A percentile compares a stretch with the other conserved stretches of the same genome.
Evolutionary conservation across 495 filamentous ascomycete genomes (phyloP).

Genomic region (Podospora comata): DNA sequence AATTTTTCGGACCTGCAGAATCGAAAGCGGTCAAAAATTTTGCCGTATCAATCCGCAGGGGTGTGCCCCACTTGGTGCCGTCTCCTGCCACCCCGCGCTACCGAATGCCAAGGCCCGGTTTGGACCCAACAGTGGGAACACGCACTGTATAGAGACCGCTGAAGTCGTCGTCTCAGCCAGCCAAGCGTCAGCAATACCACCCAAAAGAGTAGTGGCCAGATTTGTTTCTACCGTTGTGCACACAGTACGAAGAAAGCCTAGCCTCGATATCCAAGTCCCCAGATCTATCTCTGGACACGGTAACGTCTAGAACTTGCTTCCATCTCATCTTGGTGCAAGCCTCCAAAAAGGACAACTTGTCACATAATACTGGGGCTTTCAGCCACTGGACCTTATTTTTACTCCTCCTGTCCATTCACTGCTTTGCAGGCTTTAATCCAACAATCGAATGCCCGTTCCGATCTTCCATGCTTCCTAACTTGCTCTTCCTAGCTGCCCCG

Average conservation of each 20-base stretch:
- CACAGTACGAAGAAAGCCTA: neutral
- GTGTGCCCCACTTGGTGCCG: neutral
- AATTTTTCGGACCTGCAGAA: constrained; percentile 17
- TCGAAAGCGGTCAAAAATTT: constrained; percentile 22
- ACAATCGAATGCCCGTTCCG: neutral
- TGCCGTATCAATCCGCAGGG: constrained; percentile 11
- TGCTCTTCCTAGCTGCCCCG: neutral
- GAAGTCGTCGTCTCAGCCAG: neutral
- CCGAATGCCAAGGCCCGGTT: neutral
- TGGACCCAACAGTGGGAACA: neutral
- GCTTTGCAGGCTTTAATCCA: neutral
- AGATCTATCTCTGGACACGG: neutral
- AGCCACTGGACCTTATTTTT: neutral
- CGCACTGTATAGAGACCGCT: constrained; percentile 11
- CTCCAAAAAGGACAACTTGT: constrained; percentile 3
- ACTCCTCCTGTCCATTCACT: neutral
- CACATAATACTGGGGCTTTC: neutral
- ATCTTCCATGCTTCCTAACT: neutral
- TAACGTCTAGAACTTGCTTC: neutral
- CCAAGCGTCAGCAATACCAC: neutral
- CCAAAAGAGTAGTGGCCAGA: constrained; percentile 25
- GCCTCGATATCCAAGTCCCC: neutral
- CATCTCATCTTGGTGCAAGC: neutral
- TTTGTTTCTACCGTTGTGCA: constrained; percentile 13
- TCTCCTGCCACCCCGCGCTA: constrained; percentile 2